phyloP scores from a whole-genome alignment of 208 protist genomes.

The Trichomonas tenax region DNA sequence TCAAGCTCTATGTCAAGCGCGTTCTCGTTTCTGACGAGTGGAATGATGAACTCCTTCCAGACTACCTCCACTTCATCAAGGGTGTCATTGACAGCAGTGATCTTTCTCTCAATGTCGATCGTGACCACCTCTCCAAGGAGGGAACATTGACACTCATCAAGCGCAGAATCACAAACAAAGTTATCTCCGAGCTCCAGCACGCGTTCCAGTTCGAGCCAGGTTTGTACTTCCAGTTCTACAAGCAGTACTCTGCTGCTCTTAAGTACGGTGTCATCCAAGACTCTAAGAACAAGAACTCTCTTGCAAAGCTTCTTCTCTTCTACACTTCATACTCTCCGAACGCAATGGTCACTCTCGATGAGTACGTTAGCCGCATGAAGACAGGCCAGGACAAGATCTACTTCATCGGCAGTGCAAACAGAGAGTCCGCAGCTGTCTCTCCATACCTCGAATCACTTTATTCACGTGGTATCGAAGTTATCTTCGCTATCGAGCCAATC shows the following conservation, averaged over 20 bases:
- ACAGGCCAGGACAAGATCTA: conserved; percentile 42
- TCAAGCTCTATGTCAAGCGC: conserved; percentile 76
- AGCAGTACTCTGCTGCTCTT: conserved; percentile 77
- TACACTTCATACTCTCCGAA: conserved; percentile 49
- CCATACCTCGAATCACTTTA: conserved; percentile 36
- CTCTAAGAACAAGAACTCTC: conserved; percentile 65
- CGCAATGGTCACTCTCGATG: conserved; percentile 71
- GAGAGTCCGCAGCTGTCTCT: conserved; percentile 32
- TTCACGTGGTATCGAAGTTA: conserved; percentile 31
- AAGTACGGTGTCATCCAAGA: conserved; percentile 94
- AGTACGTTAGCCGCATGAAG: conserved; percentile 61
- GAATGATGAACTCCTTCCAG: conserved; percentile 68
- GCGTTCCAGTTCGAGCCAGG: conserved; percentile 59
- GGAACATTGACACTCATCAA: conserved; percentile 78
- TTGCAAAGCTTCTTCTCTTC: conserved; percentile 82
- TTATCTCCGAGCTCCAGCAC: conserved; percentile 70
- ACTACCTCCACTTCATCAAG: conserved; percentile 73
- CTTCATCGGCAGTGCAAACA: conserved; percentile 34
- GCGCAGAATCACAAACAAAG: conserved; percentile 84
- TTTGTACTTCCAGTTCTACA: conserved; percentile 63
- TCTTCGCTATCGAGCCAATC: conserved; percentile 39
- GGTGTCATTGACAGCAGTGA: conserved; percentile 97
- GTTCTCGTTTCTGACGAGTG: conserved; percentile 88
- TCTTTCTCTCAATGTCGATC: conserved; percentile 96
- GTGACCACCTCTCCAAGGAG: conserved; percentile 93